Conservation (phyloP, 371 early-diverging fungal genomes). For the Rhizomucor miehei region DNA sequence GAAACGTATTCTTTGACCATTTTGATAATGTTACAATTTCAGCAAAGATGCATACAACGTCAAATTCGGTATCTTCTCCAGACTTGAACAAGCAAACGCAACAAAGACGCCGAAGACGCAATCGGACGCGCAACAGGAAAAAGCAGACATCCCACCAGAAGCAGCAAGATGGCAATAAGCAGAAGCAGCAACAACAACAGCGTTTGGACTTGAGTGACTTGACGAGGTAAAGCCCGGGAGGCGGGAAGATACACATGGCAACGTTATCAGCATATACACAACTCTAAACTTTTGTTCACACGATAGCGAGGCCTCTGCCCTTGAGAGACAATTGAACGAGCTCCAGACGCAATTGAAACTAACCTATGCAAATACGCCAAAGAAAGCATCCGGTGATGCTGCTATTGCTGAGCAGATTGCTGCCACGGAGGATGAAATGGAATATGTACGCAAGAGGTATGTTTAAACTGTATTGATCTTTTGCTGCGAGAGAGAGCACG, state of each 20-base stretch:
- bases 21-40: background rate
- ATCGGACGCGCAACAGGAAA: conserved; percentile 28
- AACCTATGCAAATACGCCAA: conserved; percentile 34
- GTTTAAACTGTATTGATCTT: too few relatives aligned
- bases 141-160: conserved; percentile 1
- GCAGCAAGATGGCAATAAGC: conserved; percentile 11
- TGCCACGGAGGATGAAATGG: conserved; percentile 47
- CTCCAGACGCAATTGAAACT: conserved; percentile 41
- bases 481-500: too few relatives aligned
- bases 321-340: conserved; percentile 44
- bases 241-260: too few relatives aligned
- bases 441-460: conserved; percentile 45
- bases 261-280: too few relatives aligned
- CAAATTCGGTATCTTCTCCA: conserved; percentile 20
- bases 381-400: conserved; percentile 34
- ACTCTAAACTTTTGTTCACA: too few relatives aligned
- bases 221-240: conserved; percentile 29
- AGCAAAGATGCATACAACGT: background rate
- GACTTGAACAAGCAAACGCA: conserved; percentile 21
- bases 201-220: conserved; percentile 20
- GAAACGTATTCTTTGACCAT: background rate
- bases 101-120: conserved; percentile 23
- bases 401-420: conserved; percentile 39
- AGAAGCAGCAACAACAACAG: conserved; percentile 2
- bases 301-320: conserved; percentile 48